phyloP scores from a whole-genome alignment of 202 grass and related monocot species.

The Dendrocalamus latiflorus region DNA sequence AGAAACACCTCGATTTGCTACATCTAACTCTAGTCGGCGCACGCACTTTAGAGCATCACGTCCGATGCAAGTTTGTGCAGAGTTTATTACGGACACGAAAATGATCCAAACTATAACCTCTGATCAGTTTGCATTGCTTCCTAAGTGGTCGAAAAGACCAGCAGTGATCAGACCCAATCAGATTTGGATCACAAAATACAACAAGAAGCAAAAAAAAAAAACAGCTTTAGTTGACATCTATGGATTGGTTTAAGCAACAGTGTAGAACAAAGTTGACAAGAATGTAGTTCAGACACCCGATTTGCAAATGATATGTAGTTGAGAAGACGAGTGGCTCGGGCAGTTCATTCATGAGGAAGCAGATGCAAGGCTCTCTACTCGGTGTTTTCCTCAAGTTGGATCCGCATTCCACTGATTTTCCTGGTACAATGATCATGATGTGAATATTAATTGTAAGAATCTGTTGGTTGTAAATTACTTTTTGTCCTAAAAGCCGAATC shows the following conservation, averaged over 20 bases:
- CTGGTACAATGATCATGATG: constrained; percentile 13
- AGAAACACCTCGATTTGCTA: too few species aligned
- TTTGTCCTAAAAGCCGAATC: background rate
- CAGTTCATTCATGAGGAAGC: background rate
- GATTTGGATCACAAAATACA: too few species aligned
- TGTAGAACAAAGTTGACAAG: background rate
- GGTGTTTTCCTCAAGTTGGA: constrained; percentile 38
- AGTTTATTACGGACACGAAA: too few species aligned
- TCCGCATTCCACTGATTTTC: constrained; percentile 41
- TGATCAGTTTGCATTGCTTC: too few species aligned
- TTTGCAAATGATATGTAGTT: background rate
- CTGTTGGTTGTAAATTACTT: background rate
- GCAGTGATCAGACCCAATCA: too few species aligned
- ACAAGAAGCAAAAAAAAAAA: too few species aligned
- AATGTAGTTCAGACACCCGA: background rate
- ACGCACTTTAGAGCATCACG: too few species aligned
- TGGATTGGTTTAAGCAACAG: background rate
- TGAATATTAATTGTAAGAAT: background rate
- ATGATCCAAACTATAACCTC: too few species aligned
- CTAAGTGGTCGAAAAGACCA: too few species aligned
- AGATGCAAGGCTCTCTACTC: background rate
- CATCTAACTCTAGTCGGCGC: too few species aligned
- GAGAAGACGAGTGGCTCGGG: background rate
- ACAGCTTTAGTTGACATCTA: background rate
- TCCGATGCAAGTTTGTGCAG: too few species aligned